Conservation (phyloP, 345 rosid species). For the Bretschneidera sinensis region DNA sequence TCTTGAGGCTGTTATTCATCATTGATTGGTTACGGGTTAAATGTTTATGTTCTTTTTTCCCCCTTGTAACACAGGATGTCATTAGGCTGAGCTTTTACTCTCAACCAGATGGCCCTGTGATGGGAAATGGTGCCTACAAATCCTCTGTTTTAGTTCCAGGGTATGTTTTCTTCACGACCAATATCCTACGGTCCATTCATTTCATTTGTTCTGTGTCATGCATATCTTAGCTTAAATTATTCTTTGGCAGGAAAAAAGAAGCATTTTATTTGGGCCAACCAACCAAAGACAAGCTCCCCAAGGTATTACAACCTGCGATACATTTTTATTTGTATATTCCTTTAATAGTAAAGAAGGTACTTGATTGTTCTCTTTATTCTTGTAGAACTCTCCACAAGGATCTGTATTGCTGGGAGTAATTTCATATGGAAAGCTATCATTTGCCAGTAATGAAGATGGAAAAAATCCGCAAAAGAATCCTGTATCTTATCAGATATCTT, state of each 20-base stretch:
- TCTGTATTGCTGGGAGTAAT: constrained; percentile 74
- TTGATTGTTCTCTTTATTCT: background rate
- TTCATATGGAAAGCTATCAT: constrained; percentile 70
- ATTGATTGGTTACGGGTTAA: background rate
- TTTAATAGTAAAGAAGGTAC: background rate
- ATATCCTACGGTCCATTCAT: constrained; percentile 3
- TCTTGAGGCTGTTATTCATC: background rate
- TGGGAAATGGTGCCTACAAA: constrained; percentile 81
- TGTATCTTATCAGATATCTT: constrained; percentile 57
- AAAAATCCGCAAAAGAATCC: constrained; percentile 64
- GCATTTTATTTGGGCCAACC: constrained; percentile 87
- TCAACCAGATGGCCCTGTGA: constrained; percentile 92
- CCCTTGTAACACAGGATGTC: constrained; percentile 44
- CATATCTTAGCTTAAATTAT: constrained; percentile 16
- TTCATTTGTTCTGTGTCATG: constrained; percentile 8
- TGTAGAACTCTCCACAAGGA: constrained; percentile 81
- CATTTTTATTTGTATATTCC: too few species aligned
- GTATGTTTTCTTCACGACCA: constrained; percentile 35
- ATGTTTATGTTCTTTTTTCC: constrained; percentile 2
- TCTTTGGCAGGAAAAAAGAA: constrained; percentile 63
- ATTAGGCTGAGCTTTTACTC: constrained; percentile 70
- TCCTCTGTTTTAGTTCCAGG: constrained; percentile 82
- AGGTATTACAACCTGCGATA: constrained; percentile 31
- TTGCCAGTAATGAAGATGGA: constrained; percentile 37
- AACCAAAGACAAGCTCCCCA: constrained; percentile 74